phyloP scores from a whole-genome alignment of 2,329 filamentous ascomycete genomes.

The Pezicula neosporulosa region DNA sequence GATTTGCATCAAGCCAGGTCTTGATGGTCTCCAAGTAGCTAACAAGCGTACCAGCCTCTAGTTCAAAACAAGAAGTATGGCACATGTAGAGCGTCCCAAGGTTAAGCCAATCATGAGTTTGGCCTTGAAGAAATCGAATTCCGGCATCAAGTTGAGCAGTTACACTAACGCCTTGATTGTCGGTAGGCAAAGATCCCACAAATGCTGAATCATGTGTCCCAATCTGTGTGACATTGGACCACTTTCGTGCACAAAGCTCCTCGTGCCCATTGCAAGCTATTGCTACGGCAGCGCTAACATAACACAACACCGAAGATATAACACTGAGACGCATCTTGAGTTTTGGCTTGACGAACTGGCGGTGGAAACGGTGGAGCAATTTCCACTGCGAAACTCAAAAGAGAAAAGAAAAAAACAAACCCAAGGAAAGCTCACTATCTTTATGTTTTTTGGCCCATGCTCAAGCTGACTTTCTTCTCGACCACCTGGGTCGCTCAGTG shows the following conservation, averaged over 20 bases:
- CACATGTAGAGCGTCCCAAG: slow-evolving; percentile 27
- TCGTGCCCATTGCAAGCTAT: slow-evolving; percentile 73
- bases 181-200: slow-evolving; percentile 22
- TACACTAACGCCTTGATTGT: slow-evolving; percentile 58
- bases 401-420: no score
- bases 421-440: no score
- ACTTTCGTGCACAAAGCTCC: slow-evolving; percentile 65
- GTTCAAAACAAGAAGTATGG: slow-evolving; percentile 58
- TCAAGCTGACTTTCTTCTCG: no score
- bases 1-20: slow-evolving; percentile 54
- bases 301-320: background rate
- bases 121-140: slow-evolving; percentile 63
- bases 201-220: slow-evolving; percentile 59
- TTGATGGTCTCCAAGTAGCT: slow-evolving; percentile 53
- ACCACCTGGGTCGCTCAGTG: no score
- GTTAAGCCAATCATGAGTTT: slow-evolving; percentile 30
- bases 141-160: slow-evolving; percentile 57
- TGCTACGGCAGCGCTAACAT: background rate
- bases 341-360: no score
- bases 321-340: background rate
- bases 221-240: slow-evolving; percentile 73
- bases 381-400: no score
- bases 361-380: no score
- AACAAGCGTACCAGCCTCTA: slow-evolving; percentile 54
- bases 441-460: no score